Evolutionary conservation across 352 stramenopile species (phyloP).

Genomic region (Pythium biforme): DNA sequence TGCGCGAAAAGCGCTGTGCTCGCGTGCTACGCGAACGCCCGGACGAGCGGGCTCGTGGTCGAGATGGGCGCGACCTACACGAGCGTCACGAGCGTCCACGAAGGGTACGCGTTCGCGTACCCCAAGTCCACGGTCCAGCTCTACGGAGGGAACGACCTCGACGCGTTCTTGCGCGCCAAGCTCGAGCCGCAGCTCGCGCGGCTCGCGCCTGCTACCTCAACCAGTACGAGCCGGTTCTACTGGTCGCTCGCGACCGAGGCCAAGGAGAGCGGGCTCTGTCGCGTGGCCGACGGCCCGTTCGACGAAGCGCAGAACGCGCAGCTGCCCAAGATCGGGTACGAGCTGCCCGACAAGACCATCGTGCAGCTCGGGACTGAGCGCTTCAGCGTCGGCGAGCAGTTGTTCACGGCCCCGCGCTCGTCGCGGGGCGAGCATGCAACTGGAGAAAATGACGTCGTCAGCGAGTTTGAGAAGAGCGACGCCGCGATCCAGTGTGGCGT

Average conservation of each 20-base stretch:
- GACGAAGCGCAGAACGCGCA: constrained; percentile 72
- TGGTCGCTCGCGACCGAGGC: constrained; percentile 63
- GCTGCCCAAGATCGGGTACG: constrained; percentile 75
- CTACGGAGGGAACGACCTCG: constrained; percentile 66
- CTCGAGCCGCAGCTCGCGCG: constrained; percentile 40
- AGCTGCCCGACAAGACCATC: constrained; percentile 81
- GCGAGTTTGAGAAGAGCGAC: constrained; percentile 15
- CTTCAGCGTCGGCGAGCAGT: constrained; percentile 89
- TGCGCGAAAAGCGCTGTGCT: constrained; percentile 81
- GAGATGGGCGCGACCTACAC: constrained; percentile 80
- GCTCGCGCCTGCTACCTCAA: neutral
- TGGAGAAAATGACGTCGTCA: constrained; percentile 1
- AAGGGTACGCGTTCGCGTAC: constrained; percentile 74
- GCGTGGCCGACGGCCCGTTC: constrained; percentile 67
- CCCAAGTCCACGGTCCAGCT: constrained; percentile 54
- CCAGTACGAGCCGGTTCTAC: constrained; percentile 19
- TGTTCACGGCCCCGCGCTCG: constrained; percentile 58
- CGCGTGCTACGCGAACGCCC: constrained; percentile 79
- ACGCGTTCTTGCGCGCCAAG: constrained; percentile 61
- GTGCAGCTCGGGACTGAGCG: constrained; percentile 82
- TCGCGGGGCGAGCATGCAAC: too few species aligned
- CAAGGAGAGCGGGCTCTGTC: constrained; percentile 75
- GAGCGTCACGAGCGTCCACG: constrained; percentile 73
- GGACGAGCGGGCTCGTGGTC: constrained; percentile 76
- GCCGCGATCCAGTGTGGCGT: constrained; percentile 2